Base-by-base conservation (phyloP, 306 rosid genomes). In the Cicer bijugum region DNA sequence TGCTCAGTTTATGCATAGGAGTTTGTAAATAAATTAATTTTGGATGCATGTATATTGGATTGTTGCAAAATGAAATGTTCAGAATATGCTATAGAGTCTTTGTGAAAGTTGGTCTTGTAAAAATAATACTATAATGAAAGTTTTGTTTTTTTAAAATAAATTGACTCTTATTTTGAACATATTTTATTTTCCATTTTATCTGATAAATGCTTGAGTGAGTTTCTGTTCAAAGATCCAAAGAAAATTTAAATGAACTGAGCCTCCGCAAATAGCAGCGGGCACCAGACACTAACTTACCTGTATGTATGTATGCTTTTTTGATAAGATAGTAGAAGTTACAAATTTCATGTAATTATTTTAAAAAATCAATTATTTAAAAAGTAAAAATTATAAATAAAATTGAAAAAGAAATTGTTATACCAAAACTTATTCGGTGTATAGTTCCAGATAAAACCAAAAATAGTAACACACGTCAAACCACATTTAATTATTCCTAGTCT, bases 11-110 rank as follows among this genome's bases (percentile, higher is more conserved):
- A 79, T 69, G 81, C 33, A 74, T 79, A 70, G 12, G 63, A 78
- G 78, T 84, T 70, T 84, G 87, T 84, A 74, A 72, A 77, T 80
- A 75, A 81, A 79, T 70, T 79, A 56, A 72, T 70, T 81, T 76
- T 74, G 53, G 64, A 50, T 43, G 63, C 60, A 52, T 62, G 75
- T 80, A 71, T 40, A 75, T 71, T 58, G 37, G 77, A 58, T 67
- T 63, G 71, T 60, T 52, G 71, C 60, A 79, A 59, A 74, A 71
- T 61, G 56, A 71, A 71, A 60, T 80, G 46, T 67, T 80, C 53
- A 81, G 67, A 74, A 71, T 75, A 20, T 56, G 67, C 47, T 61
- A 61, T 61, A 61, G 28, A 70, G 40, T 11, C 42, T 62, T 66
- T 15, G 44, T 79, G 69, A 61, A 80, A 77, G 76, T 62, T 75